Conservation (phyloP, 768 basidiomycete species). For the Rhodocollybia butyracea region DNA sequence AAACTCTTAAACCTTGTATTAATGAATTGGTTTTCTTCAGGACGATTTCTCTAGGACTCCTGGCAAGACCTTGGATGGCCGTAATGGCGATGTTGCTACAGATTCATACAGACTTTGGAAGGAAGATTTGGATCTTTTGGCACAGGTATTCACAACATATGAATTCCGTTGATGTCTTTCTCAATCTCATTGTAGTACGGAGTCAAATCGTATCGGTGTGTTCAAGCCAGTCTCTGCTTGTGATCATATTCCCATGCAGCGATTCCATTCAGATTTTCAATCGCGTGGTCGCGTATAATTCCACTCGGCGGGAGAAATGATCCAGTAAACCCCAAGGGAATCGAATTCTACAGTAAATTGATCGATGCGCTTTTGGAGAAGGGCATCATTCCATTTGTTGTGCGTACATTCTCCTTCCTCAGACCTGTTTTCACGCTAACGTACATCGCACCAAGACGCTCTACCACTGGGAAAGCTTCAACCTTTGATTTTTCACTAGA, state of each 20-base stretch:
- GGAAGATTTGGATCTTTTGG: slow-evolving; percentile 62
- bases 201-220: slow-evolving; percentile 68
- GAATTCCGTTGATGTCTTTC: too few species aligned
- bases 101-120: slow-evolving; percentile 69
- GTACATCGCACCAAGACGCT: slow-evolving; percentile 44
- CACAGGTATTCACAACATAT: too few species aligned
- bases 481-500: too few species aligned
- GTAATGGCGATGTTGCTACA: slow-evolving; percentile 66
- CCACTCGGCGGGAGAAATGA: slow-evolving; percentile 72
- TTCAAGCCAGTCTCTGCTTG: too few species aligned
- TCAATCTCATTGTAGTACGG: too few species aligned
- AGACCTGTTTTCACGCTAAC: not conserved
- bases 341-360: slow-evolving; percentile 65
- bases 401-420: slow-evolving; percentile 26
- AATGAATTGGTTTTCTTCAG: too few species aligned
- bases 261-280: too few species aligned
- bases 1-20: too few species aligned
- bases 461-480: slow-evolving; percentile 82
- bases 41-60: slow-evolving; percentile 65
- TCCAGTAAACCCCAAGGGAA: slow-evolving; percentile 67
- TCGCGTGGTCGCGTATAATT: slow-evolving; percentile 75
- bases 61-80: slow-evolving; percentile 67
- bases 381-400: slow-evolving; percentile 67
- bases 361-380: slow-evolving; percentile 64
- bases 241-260: too few species aligned